phyloP scores from a whole-genome alignment of 495 filamentous ascomycete genomes.

The Penicillium canescens region DNA sequence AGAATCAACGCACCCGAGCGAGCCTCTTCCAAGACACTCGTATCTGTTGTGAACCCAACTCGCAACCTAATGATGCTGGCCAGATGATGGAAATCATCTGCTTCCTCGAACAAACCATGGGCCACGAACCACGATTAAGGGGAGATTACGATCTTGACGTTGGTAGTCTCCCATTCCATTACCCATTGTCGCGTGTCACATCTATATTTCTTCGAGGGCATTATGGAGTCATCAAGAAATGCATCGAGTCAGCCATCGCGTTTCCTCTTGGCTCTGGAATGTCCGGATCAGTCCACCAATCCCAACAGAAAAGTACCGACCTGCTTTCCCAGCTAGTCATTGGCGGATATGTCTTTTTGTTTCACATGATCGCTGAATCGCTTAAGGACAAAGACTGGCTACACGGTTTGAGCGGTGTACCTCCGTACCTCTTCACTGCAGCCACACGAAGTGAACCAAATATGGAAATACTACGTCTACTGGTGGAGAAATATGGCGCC shows the following conservation, averaged over 20 bases:
- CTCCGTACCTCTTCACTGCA: not conserved
- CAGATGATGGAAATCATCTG: conserved; percentile 4
- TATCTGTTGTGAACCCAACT: not conserved
- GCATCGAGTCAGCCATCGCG: not conserved
- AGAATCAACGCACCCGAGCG: not conserved
- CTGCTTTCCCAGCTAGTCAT: not conserved
- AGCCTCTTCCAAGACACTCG: not conserved
- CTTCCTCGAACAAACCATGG: conserved; percentile 3
- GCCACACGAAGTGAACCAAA: not conserved
- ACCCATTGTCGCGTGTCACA: not conserved
- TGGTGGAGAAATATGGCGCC: conserved; percentile 2
- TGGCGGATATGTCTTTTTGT: conserved; percentile 1
- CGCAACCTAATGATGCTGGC: conserved; percentile 1
- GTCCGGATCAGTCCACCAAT: too few relatives aligned
- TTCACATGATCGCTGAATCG: conserved; percentile 5
- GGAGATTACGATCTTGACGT: not conserved
- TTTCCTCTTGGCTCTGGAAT: too few relatives aligned
- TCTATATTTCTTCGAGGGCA: not conserved
- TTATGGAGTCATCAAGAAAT: conserved; percentile 1
- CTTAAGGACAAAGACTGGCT: not conserved
- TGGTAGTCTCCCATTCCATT: not conserved
- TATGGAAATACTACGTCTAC: conserved; percentile 3
- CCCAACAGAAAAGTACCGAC: not conserved
- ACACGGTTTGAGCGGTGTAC: not conserved
- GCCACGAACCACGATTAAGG: not conserved